A percentile compares a stretch with the other conserved stretches of the same genome.
phyloP scores from a whole-genome alignment of 192 early-diverging fungal species.

The Kickxella alabastrina region DNA sequence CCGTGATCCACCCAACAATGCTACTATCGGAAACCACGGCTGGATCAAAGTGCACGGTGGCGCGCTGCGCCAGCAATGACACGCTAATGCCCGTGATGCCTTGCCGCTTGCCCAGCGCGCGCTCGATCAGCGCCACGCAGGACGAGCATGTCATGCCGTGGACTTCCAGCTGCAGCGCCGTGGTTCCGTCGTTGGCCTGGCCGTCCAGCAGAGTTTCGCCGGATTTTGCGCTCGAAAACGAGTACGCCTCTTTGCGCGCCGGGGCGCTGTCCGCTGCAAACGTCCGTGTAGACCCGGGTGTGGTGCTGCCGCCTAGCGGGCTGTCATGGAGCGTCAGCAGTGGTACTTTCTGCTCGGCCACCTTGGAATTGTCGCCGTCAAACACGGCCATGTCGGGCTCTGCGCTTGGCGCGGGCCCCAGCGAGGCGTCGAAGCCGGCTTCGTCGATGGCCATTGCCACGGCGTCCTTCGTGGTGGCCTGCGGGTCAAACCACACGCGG shows the following conservation, averaged over 20 bases:
- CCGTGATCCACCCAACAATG: slow-evolving; percentile 65
- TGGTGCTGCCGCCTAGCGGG: neutral
- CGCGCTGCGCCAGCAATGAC: slow-evolving; percentile 77
- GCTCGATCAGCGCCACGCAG: slow-evolving; percentile 86
- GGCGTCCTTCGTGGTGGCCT: slow-evolving; percentile 13
- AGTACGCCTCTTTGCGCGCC: slow-evolving; percentile 1
- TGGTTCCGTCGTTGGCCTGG: slow-evolving; percentile 5
- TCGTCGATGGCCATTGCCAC: slow-evolving; percentile 61
- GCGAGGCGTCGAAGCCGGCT: slow-evolving; percentile 56
- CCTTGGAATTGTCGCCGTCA: neutral
- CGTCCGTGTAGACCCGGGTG: neutral
- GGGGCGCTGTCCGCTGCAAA: neutral
- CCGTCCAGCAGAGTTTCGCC: slow-evolving; percentile 35
- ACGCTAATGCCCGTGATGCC: slow-evolving; percentile 78
- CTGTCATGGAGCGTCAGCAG: neutral
- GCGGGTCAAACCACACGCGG: slow-evolving; percentile 54
- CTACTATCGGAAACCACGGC: slow-evolving; percentile 37
- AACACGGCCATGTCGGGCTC: neutral
- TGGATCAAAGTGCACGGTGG: slow-evolving; percentile 64
- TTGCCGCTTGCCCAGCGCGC: slow-evolving; percentile 51
- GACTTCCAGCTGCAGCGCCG: slow-evolving; percentile 60
- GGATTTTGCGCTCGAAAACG: slow-evolving; percentile 34
- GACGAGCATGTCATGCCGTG: slow-evolving; percentile 95
- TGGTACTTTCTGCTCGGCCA: neutral
- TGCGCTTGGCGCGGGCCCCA: slow-evolving; percentile 2